These are phyloP conservation scores for Mrakia frigida DNA, from an alignment of 768 basidiomycete genomes.

Conservation along the genomic window DNA sequence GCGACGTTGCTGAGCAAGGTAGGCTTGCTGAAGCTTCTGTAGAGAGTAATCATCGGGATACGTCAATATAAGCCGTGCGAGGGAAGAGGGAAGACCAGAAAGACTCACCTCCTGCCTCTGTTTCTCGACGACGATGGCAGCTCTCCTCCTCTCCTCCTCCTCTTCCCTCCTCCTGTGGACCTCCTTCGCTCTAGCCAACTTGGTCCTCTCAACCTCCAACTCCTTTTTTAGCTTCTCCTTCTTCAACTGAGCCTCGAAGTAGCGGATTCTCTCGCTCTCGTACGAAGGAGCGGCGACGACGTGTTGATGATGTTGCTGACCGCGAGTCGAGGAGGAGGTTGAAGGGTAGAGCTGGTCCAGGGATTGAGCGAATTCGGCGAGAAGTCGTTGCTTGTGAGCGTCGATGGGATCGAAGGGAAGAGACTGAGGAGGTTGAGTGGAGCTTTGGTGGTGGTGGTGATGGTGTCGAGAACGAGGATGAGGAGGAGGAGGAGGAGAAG, in stretches of 20 bases:
- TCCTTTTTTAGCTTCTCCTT: not conserved
- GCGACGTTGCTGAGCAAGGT: not conserved
- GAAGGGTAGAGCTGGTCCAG: conserved; percentile 11
- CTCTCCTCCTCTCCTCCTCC: conserved; percentile 1
- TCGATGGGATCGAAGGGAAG: not conserved
- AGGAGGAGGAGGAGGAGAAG: not conserved
- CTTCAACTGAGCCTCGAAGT: not conserved
- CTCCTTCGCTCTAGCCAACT: not conserved
- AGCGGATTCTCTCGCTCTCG: not conserved
- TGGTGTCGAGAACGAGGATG: not conserved
- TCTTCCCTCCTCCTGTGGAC: not conserved
- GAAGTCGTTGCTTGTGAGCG: conserved; percentile 4
- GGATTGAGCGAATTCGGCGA: conserved; percentile 6
- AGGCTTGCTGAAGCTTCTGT: not conserved
- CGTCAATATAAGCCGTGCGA: not conserved
- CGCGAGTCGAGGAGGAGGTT: not conserved
- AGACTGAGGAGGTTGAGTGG: not conserved
- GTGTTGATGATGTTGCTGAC: not conserved
- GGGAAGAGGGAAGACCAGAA: not conserved
- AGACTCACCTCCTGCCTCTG: conserved; percentile 3
- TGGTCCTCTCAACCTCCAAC: not conserved
- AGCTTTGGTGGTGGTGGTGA: not conserved
- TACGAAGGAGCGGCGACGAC: not conserved
- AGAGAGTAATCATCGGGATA: not conserved
- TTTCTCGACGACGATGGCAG: not conserved